These are phyloP conservation scores for Solanum pennellii DNA, from an alignment of 257 asterid species.

Conservation along the genomic window DNA sequence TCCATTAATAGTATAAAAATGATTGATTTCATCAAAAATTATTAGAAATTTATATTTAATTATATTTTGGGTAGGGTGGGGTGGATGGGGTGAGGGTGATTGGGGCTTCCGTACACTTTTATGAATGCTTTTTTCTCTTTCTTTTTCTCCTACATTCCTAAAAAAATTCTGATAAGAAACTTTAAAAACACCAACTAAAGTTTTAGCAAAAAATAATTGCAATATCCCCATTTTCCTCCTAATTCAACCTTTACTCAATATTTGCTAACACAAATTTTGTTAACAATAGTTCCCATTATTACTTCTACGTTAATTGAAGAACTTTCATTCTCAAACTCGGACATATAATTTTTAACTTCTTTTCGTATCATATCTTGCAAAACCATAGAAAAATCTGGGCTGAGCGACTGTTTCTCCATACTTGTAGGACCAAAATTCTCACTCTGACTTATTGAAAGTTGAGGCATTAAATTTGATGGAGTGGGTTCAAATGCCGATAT, in stretches of 20 bases:
- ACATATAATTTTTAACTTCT: background rate
- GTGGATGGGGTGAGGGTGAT: too few relatives aligned
- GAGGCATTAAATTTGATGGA: background rate
- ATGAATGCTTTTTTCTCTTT: background rate
- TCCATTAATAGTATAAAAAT: background rate
- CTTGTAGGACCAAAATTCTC: background rate
- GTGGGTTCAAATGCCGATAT: background rate
- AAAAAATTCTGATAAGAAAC: background rate
- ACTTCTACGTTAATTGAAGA: background rate
- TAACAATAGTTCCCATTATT: background rate
- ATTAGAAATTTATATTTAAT: too few relatives aligned
- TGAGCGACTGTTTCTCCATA: background rate
- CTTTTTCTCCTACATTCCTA: background rate
- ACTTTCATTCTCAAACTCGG: background rate
- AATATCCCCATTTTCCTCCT: background rate
- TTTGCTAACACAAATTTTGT: background rate
- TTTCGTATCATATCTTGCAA: conserved; percentile 1
- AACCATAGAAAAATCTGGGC: background rate
- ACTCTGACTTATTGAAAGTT: background rate
- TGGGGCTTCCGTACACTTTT: too few relatives aligned
- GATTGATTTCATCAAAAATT: too few relatives aligned
- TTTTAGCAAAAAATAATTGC: background rate
- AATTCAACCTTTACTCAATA: background rate
- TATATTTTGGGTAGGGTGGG: too few relatives aligned
- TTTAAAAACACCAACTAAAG: background rate